These are phyloP conservation scores for Talaromyces sp. DNA, from an alignment of 2,329 filamentous ascomycete genomes.

Conservation along the genomic window DNA sequence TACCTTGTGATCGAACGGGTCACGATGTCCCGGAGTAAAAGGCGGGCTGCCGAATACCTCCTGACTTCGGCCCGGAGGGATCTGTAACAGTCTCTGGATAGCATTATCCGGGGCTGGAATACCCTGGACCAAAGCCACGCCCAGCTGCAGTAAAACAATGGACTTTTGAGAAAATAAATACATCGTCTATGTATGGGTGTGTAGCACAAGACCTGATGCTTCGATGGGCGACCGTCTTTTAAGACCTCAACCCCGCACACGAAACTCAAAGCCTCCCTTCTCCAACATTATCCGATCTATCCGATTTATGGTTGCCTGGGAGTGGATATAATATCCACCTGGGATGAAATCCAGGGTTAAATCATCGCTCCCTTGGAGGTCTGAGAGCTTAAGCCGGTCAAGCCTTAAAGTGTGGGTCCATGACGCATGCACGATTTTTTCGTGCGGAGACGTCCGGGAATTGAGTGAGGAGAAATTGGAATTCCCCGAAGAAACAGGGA, in stretches of 20 bases:
- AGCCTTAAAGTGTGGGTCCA: background rate
- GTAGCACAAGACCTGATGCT: background rate
- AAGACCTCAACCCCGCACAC: background rate
- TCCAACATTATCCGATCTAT: background rate
- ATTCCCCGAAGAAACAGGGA: background rate
- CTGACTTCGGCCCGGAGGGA: slow-evolving; percentile 5
- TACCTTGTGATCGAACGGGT: slow-evolving; percentile 65
- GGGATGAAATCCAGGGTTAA: too few species aligned
- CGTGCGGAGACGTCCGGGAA: background rate
- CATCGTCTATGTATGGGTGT: background rate
- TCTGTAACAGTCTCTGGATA: slow-evolving; percentile 4
- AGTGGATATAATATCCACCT: background rate
- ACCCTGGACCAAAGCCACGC: background rate
- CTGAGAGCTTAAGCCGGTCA: background rate
- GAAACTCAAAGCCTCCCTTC: background rate
- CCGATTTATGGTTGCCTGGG: background rate
- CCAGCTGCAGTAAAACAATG: background rate
- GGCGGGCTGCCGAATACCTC: slow-evolving; percentile 40
- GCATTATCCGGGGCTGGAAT: slow-evolving; percentile 1
- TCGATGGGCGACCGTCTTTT: background rate
- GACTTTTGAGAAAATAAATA: background rate
- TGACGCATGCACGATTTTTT: background rate
- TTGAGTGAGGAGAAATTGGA: background rate
- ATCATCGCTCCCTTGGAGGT: background rate
- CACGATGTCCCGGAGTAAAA: slow-evolving; percentile 62